Evolutionary conservation across 2,329 filamentous ascomycete genomes (phyloP).

Genomic region (Fusarium luffae): DNA sequence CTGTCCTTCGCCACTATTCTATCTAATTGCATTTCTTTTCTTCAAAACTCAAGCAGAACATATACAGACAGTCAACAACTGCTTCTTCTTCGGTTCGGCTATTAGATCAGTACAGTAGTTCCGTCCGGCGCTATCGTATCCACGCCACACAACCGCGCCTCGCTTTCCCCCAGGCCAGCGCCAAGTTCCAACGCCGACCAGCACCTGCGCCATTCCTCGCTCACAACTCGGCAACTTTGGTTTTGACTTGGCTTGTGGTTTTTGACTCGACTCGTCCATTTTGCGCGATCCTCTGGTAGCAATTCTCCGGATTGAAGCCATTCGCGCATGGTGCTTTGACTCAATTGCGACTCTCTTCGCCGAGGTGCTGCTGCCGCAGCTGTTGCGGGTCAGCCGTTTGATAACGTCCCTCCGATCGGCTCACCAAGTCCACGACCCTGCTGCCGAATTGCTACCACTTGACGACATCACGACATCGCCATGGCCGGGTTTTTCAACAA

Average conservation of each 20-base stretch:
- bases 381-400: constrained; percentile 47
- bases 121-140: constrained; percentile 39
- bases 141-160: constrained; percentile 43
- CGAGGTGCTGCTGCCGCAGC: constrained; percentile 52
- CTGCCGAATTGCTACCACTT: constrained; percentile 21
- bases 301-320: constrained; percentile 16
- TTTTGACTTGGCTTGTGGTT: constrained; percentile 16
- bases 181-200: constrained; percentile 21
- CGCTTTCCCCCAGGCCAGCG: constrained; percentile 26
- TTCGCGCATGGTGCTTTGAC: constrained; percentile 42
- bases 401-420: constrained; percentile 38
- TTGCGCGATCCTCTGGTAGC: constrained; percentile 13
- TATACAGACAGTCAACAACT: not conserved
- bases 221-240: constrained; percentile 32
- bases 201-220: constrained; percentile 27
- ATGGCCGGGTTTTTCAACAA: constrained; percentile 71
- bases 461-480: constrained; percentile 40
- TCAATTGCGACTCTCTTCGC: constrained; percentile 43
- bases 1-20: not conserved
- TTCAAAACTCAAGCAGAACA: constrained; percentile 1
- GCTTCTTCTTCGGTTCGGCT: constrained; percentile 18
- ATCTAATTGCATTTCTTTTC: constrained; percentile 2
- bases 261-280: not conserved
- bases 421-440: constrained; percentile 34
- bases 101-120: constrained; percentile 35